These are phyloP conservation scores for Cenchrus purpureus DNA, from an alignment of 176 grass and related monocot species.

Conservation along the genomic window DNA sequence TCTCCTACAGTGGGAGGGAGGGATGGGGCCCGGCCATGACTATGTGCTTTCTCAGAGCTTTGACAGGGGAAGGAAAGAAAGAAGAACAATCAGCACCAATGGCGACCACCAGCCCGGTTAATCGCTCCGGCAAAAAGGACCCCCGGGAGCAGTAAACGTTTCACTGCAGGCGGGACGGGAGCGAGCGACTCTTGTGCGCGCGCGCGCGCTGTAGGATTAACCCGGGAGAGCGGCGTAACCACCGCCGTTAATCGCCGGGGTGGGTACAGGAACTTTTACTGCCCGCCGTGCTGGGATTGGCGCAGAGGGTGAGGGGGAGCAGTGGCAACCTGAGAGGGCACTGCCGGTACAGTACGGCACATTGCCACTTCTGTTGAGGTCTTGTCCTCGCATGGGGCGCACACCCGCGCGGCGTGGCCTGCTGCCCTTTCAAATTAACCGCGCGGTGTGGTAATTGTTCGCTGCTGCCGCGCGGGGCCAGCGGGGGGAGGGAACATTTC, in stretches of 20 bases:
- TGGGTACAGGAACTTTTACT: conserved; percentile 34
- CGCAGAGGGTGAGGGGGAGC: conserved; percentile 19
- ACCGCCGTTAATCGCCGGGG: conserved; percentile 21
- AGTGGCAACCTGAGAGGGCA: conserved; percentile 49
- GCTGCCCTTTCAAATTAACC: conserved; percentile 27
- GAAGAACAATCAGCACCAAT: background rate
- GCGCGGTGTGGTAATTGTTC: conserved; percentile 36
- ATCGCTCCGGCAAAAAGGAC: background rate
- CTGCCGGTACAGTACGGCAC: conserved; percentile 41
- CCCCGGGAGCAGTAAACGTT: background rate
- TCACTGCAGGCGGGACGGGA: background rate
- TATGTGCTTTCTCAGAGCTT: background rate
- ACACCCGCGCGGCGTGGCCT: conserved; percentile 1
- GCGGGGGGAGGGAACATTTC: conserved; percentile 22
- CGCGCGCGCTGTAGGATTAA: background rate
- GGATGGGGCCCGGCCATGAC: background rate
- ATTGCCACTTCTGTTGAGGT: conserved; percentile 58
- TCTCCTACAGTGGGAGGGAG: background rate
- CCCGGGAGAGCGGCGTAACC: background rate
- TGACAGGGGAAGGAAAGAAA: background rate
- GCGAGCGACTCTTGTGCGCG: background rate
- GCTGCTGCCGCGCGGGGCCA: background rate
- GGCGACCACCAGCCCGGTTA: background rate
- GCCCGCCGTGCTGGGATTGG: conserved; percentile 40
- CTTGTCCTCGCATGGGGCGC: conserved; percentile 36